Evolutionary conservation across 257 asterid genomes (phyloP).

Genomic region (Dorcoceras hygrometricum): DNA sequence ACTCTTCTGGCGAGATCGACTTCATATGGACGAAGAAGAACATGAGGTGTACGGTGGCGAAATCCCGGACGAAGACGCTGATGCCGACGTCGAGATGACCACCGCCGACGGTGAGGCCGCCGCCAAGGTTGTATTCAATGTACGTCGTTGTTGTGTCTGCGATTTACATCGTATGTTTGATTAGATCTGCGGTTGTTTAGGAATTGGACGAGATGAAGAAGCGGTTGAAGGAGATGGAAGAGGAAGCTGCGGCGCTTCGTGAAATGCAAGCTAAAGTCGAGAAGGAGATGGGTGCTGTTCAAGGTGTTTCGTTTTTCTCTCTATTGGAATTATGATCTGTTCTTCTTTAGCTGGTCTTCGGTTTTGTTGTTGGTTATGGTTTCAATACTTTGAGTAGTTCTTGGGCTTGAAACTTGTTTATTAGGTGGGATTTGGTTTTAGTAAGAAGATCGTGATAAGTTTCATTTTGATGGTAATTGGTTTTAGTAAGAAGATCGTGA

Average conservation of each 20-base stretch:
- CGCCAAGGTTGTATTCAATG: conserved; percentile 35
- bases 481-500: neutral
- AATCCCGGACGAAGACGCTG: conserved; percentile 2
- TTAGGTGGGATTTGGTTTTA: neutral
- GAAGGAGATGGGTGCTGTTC: conserved; percentile 66
- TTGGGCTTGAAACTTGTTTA: neutral
- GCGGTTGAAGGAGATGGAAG: conserved; percentile 68
- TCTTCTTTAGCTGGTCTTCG: neutral
- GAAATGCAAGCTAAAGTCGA: conserved; percentile 70
- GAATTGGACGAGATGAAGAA: conserved; percentile 75
- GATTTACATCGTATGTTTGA: conserved; percentile 18
- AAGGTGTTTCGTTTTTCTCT: conserved; percentile 34
- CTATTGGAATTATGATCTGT: neutral
- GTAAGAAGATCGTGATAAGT: neutral
- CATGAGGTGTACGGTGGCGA: conserved; percentile 48
- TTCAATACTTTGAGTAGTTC: neutral
- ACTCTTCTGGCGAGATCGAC: no score
- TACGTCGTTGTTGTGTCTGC: neutral
- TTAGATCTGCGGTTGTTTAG: conserved; percentile 30
- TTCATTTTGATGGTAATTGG: neutral
- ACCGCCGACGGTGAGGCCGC: conserved; percentile 55
- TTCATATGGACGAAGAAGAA: conserved; percentile 59
- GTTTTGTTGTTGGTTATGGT: neutral
- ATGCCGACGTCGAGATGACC: conserved; percentile 56
- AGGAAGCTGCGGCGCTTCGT: conserved; percentile 64